A percentile compares a stretch with the other conserved stretches of the same genome.
Evolutionary conservation across 176 grass and related monocot species (phyloP).

Genomic region (Elaeis guineensis): DNA sequence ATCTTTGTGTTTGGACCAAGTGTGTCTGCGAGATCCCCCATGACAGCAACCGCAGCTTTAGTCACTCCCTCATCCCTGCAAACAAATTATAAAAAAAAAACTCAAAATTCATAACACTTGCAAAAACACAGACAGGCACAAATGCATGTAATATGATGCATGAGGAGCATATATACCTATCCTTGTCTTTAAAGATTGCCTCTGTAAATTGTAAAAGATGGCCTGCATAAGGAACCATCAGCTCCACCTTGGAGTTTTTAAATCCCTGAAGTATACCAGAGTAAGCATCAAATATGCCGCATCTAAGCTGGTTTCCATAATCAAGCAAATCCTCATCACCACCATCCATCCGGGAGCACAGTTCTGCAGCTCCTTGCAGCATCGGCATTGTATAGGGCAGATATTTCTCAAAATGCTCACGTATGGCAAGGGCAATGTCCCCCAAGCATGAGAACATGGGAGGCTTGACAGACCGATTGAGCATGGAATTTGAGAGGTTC

Average conservation of each 20-base stretch:
- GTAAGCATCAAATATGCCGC: slow-evolving; percentile 83
- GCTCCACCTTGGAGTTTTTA: slow-evolving; percentile 57
- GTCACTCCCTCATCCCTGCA: slow-evolving; percentile 77
- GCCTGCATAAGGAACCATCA: slow-evolving; percentile 64
- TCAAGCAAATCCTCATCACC: slow-evolving; percentile 80
- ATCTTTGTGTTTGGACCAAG: slow-evolving; percentile 53
- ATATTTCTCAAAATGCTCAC: slow-evolving; percentile 87
- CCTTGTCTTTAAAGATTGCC: slow-evolving; percentile 51
- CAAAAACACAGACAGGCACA: too few species aligned
- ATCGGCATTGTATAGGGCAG: slow-evolving; percentile 70
- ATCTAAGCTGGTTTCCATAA: slow-evolving; percentile 70
- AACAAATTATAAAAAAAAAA: background rate
- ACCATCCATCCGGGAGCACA: slow-evolving; percentile 48
- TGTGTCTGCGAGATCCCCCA: slow-evolving; percentile 76
- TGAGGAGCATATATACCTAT: slow-evolving; percentile 31
- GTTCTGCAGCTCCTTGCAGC: slow-evolving; percentile 73
- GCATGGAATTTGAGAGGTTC: slow-evolving; percentile 63
- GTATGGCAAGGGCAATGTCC: slow-evolving; percentile 81
- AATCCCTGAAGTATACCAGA: slow-evolving; percentile 87
- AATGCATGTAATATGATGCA: too few species aligned
- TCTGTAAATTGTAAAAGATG: slow-evolving; percentile 72
- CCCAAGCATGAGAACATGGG: slow-evolving; percentile 80
- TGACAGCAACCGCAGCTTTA: slow-evolving; percentile 69
- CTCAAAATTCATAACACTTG: too few species aligned
- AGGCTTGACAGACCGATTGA: slow-evolving; percentile 73